phyloP scores from a whole-genome alignment of 441 rosid genomes.

The Pelargonium fulgidum region DNA sequence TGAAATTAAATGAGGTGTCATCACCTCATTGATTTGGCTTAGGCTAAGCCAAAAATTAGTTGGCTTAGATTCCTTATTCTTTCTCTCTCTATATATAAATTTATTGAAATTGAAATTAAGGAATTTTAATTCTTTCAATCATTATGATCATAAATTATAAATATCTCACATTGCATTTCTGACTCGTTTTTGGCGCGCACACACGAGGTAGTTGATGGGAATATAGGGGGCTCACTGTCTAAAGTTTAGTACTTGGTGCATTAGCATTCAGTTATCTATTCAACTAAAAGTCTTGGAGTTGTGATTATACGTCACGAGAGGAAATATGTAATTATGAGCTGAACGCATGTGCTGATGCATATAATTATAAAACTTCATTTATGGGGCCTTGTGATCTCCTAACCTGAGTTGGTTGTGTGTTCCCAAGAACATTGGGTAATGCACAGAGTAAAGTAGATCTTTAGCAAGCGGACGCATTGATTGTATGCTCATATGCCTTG shows the following conservation, averaged over 20 bases:
- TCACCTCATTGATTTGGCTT: too few relatives aligned
- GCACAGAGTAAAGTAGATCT: not conserved
- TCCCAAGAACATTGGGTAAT: not conserved
- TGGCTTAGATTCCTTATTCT: too few relatives aligned
- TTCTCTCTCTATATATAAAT: too few relatives aligned
- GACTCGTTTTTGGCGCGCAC: not conserved
- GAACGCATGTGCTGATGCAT: not conserved
- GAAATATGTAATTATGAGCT: not conserved
- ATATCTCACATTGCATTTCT: not conserved
- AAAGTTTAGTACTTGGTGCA: not conserved
- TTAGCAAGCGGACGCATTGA: not conserved
- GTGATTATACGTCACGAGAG: not conserved
- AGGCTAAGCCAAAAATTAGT: too few relatives aligned
- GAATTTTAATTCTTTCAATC: too few relatives aligned
- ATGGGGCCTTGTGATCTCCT: not conserved
- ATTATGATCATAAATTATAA: too few relatives aligned
- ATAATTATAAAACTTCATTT: not conserved
- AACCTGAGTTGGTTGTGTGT: not conserved
- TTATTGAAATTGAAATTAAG: too few relatives aligned
- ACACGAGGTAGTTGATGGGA: not conserved
- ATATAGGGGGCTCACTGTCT: not conserved
- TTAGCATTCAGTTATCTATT: not conserved
- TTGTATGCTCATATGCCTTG: too few relatives aligned
- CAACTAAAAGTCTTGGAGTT: not conserved
- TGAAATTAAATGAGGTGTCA: too few relatives aligned